Evolutionary conservation across 768 basidiomycete species (phyloP), one percentile per base, ranked within the genome.

Genomic region (Tricholoma furcatifolium): DNA sequence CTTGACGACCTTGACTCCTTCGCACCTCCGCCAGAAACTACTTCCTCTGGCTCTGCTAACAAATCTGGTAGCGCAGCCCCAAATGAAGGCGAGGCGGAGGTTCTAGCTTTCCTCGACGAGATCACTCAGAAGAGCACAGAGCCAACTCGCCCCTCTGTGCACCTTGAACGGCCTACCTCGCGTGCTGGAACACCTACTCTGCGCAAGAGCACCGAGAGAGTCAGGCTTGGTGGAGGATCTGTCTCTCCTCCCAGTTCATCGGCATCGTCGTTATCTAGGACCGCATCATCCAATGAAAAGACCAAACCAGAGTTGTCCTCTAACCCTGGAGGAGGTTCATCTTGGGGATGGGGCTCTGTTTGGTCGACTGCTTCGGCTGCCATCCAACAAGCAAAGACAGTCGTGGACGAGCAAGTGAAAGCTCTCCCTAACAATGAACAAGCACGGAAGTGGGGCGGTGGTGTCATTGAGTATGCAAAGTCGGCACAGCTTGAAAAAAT

Each of bases 1-100:
- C 86, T 98, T 41, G 93, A 97, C 64, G 93, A 96, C 65, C 88
- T 98, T 44, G 95, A 98, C 67, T 88, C 85, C 27, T 80, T 96
- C 44, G 74, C 83, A 17, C 78, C 80, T 2, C 44, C 63, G 1
- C 42, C 65, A 8, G 55, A 61, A 14, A 47, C 58, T 14, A 44
- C 43, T 9, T 23, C 55, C 23, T 52, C 58, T 17, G 48, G 51
- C n/a, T 41, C 62, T 21, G 47, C 41, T 17, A 51, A 47, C 24
- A 57, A 60, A n/a, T 45, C 60, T 4, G 53, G 62, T n/a, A 48
- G 59, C 40, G 53, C 64, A 34, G 48, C 58, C 32, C n/a, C 55
- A 8, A 62, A 61, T 43, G 81, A 81, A 56, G 85, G 83, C 30
- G 88, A 94, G 52, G 84, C 87, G 2, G 90, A 92, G 56, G 93